Evolutionary conservation across 208 protist species (phyloP).

Genomic region (Tritrichomonas musculus): DNA sequence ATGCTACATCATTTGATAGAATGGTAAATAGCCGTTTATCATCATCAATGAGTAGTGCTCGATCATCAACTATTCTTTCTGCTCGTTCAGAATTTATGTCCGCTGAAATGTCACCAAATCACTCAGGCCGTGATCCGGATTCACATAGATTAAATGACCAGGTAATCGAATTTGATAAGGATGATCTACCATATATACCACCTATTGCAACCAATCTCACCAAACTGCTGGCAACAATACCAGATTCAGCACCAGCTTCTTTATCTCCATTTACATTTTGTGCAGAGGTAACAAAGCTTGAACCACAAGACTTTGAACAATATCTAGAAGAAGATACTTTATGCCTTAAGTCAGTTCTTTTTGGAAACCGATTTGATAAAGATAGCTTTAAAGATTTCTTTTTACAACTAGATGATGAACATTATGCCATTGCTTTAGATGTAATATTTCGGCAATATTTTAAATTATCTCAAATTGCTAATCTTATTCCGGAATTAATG

Average conservation of each 20-base stretch:
- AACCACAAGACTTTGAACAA: neutral
- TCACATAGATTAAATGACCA: neutral
- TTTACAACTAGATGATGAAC: neutral
- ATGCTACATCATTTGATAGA: too few relatives aligned
- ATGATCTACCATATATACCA: neutral
- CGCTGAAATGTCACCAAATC: too few relatives aligned
- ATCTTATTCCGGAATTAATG: neutral
- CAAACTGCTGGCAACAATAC: neutral
- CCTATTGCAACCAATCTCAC: neutral
- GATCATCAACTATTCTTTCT: too few relatives aligned
- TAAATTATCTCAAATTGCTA: neutral
- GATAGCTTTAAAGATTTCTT: neutral
- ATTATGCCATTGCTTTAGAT: neutral
- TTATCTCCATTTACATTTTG: constrained; percentile 11
- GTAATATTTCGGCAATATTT: constrained; percentile 15
- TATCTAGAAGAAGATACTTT: constrained; percentile 25
- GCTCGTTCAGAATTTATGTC: too few relatives aligned
- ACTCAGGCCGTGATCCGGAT: neutral
- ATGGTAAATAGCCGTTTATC: too few relatives aligned
- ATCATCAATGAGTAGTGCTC: too few relatives aligned
- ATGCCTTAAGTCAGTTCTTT: neutral
- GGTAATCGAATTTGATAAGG: neutral
- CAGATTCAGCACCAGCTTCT: constrained; percentile 9
- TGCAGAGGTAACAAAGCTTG: neutral
- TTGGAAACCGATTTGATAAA: neutral